Percentiles rank a stretch among this genome's conserved stretches.
These are phyloP conservation scores for Acacia concinna DNA, from an alignment of 331 rosid species.

Conservation along the genomic window DNA sequence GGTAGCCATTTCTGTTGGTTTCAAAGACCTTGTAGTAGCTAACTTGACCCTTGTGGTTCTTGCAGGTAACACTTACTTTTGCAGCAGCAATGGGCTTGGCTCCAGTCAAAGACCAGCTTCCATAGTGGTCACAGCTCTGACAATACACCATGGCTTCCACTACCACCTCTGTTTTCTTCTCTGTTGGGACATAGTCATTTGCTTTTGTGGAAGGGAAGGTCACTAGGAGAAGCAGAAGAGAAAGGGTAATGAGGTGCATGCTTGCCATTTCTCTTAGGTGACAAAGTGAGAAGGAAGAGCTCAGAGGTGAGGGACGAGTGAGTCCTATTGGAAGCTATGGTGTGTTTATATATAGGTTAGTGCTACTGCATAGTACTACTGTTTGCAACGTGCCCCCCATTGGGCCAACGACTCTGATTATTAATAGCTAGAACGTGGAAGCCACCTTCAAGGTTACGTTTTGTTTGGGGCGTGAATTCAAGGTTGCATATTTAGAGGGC, in stretches of 20 bases:
- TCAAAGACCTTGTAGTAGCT: constrained; percentile 73
- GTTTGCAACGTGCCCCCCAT: constrained; percentile 44
- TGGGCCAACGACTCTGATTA: constrained; percentile 37
- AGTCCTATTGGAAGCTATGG: constrained; percentile 20
- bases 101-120: constrained; percentile 71
- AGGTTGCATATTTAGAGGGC: neutral
- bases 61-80: constrained; percentile 84
- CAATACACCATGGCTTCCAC: constrained; percentile 84
- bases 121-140: constrained; percentile 73
- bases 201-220: constrained; percentile 47
- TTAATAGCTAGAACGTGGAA: constrained; percentile 46
- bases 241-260: constrained; percentile 39
- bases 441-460: constrained; percentile 12
- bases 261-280: constrained; percentile 52
- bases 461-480: too few species aligned
- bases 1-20: constrained; percentile 68
- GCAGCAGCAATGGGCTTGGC: constrained; percentile 74
- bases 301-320: constrained; percentile 30
- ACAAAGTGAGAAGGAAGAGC: constrained; percentile 29
- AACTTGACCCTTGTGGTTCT: constrained; percentile 58
- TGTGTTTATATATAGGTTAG: constrained; percentile 21
- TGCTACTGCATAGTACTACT: too few species aligned
- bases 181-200: constrained; percentile 21
- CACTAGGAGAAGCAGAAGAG: constrained; percentile 47
- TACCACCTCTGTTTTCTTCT: constrained; percentile 53